A percentile compares a stretch with the other conserved stretches of the same genome.
Conservation (phyloP, 2,329 filamentous ascomycete genomes). For the Diplocarpon mali region DNA sequence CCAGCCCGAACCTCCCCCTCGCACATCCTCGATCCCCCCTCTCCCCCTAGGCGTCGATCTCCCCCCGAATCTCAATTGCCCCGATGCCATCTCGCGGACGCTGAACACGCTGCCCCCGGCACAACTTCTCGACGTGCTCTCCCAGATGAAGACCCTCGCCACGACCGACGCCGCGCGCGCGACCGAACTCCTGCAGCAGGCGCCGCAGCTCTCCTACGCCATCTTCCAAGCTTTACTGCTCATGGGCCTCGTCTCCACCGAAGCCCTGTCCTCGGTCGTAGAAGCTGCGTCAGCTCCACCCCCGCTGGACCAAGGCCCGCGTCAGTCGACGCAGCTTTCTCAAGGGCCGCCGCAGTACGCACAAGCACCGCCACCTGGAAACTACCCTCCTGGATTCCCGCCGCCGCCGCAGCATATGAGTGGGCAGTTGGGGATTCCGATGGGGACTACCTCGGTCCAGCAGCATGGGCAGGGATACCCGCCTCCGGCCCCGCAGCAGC, state of each 20-base stretch:
- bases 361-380: slow-evolving; percentile 20
- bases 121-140: slow-evolving; percentile 85
- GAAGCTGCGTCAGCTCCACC: slow-evolving; percentile 39
- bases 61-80: slow-evolving; percentile 69
- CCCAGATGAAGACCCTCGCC: slow-evolving; percentile 89
- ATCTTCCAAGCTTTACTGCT: slow-evolving; percentile 90
- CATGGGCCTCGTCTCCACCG: slow-evolving; percentile 83
- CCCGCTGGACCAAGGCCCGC: slow-evolving; percentile 29
- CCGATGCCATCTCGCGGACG: slow-evolving; percentile 86
- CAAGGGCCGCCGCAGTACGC: slow-evolving; percentile 9
- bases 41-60: slow-evolving; percentile 79
- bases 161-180: slow-evolving; percentile 71
- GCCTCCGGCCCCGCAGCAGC: slow-evolving; percentile 15
- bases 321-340: slow-evolving; percentile 7
- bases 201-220: slow-evolving; percentile 86
- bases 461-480: slow-evolving; percentile 29
- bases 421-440: slow-evolving; percentile 28
- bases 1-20: slow-evolving; percentile 22
- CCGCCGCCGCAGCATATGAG: slow-evolving; percentile 31
- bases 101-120: slow-evolving; percentile 75
- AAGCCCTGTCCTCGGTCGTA: slow-evolving; percentile 70
- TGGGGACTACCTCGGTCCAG: slow-evolving; percentile 33
- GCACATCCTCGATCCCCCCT: slow-evolving; percentile 54
- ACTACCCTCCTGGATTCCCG: slow-evolving; percentile 29
- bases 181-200: slow-evolving; percentile 74